phyloP scores from a whole-genome alignment of 768 basidiomycete species.

The Russula emetica region DNA sequence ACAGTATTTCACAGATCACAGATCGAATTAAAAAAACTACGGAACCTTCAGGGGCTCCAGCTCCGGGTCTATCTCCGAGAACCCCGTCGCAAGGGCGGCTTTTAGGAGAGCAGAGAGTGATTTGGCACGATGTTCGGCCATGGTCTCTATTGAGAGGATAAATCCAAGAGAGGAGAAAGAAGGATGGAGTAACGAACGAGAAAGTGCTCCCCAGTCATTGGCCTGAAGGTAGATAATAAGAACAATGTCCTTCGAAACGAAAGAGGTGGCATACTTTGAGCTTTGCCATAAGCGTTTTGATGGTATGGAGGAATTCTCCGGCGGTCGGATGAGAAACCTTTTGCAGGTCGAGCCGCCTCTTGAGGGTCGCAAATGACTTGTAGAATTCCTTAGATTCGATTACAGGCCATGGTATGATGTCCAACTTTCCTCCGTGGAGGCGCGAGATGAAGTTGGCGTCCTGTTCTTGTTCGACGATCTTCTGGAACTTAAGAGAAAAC shows the following conservation, averaged over 20 bases:
- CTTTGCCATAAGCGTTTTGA: constrained; percentile 22
- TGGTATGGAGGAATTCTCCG: constrained; percentile 41
- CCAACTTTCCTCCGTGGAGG: constrained; percentile 51
- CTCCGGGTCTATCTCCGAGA: constrained; percentile 43
- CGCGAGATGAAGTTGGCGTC: constrained; percentile 60
- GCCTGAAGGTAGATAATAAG: constrained; percentile 36
- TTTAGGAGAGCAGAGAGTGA: constrained; percentile 40
- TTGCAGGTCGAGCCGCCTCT: constrained; percentile 47
- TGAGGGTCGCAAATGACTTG: constrained; percentile 45
- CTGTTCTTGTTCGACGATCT: constrained; percentile 58
- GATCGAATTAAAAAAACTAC: neutral
- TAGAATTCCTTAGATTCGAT: constrained; percentile 62
- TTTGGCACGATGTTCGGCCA: constrained; percentile 44
- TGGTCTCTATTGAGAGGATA: constrained; percentile 39
- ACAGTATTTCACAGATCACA: no score
- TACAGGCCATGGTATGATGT: constrained; percentile 63
- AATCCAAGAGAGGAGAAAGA: neutral
- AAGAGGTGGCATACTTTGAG: neutral
- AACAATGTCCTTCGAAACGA: no score
- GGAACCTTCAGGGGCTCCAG: constrained; percentile 49
- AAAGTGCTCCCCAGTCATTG: constrained; percentile 62
- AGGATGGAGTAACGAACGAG: constrained; percentile 43
- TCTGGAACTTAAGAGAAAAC: constrained; percentile 53
- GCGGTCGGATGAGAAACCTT: constrained; percentile 46
- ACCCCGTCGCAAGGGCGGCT: constrained; percentile 47